A percentile compares a stretch with the other conserved stretches of the same genome.
These are phyloP conservation scores for Erodium chrysanthum DNA, from an alignment of 441 rosid genomes.

Conservation along the genomic window DNA sequence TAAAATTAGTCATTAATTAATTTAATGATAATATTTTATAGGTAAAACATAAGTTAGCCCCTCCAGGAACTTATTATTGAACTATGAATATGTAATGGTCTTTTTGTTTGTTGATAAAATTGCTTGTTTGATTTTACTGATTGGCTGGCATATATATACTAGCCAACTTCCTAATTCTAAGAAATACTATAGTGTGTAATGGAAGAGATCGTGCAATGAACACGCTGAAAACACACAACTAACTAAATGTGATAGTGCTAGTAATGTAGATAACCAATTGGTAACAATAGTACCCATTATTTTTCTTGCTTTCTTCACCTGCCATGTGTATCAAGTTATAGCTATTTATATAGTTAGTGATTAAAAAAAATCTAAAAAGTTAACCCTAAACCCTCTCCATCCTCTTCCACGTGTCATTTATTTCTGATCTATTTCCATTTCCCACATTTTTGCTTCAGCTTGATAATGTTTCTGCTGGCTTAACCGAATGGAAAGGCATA, in stretches of 20 bases:
- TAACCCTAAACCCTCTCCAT: not conserved
- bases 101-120: too few relatives aligned
- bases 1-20: not conserved
- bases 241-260: too few relatives aligned
- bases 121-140: too few relatives aligned
- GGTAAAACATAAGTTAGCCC: not conserved
- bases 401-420: not conserved
- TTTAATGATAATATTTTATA: not conserved
- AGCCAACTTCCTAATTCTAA: too few relatives aligned
- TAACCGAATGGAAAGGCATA: slow-evolving; percentile 3
- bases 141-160: too few relatives aligned
- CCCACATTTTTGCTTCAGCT: not conserved
- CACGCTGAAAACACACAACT: too few relatives aligned
- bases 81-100: not conserved
- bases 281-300: too few relatives aligned
- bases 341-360: not conserved
- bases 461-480: slow-evolving; percentile 6
- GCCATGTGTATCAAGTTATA: not conserved
- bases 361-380: not conserved
- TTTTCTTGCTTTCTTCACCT: too few relatives aligned
- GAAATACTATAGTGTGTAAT: too few relatives aligned
- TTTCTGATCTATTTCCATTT: slow-evolving; percentile 1
- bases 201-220: too few relatives aligned
- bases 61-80: not conserved
- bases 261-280: too few relatives aligned